Evolutionary conservation across 768 basidiomycete genomes (phyloP), one percentile per base, ranked within the genome.

Genomic region (Pleurotus cornucopiae): DNA sequence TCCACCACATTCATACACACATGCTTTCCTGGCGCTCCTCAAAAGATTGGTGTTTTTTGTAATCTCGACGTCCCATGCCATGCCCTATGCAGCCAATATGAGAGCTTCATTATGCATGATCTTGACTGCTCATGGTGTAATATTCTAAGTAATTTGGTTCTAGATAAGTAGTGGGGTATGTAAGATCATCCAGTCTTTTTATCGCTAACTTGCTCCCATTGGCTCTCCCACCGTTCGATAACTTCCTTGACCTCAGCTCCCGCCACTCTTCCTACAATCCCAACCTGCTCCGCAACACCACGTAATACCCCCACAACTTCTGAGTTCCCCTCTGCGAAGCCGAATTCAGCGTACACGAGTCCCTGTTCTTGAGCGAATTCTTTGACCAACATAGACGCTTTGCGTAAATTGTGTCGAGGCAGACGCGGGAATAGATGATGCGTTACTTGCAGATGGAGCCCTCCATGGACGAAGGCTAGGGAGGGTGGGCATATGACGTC

Each of bases 351-450:
- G 64, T 95, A 99, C 37, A 82, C 80, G 3, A 98, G 74, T 0
- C 85, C 89, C 59, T 93, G 86, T 66, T 96, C 90, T 61, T 81
- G 76, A 12, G 94, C 93, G 63, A 88, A 98, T 63, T 88, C 80
- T 68, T 94, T 96, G 53, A 97, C 94, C 18, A 95, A 75, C 26
- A 78, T 57, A 60, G 90, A 91, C 2, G 96, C 96, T 54, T 83
- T 76, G 37, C 84, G 82, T 53, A 99, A 79, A 67, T 97, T 94
- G 76, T 98, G 96, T 39, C 97, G 79, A 2, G 97, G 97, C 1
- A 98, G 77, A 9, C 97, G 86, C 16, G 97, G 97, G 76, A 98
- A 98, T 57, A 98, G 80, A 69, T 98, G 95, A 63, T 99, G 97
- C 2, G 96, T 94, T 43, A 98, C 92, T 71, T 99, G 97, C 11